Evolutionary conservation across 2,329 filamentous ascomycete genomes (phyloP).

Genomic region (Didymosphaeria variabile): DNA sequence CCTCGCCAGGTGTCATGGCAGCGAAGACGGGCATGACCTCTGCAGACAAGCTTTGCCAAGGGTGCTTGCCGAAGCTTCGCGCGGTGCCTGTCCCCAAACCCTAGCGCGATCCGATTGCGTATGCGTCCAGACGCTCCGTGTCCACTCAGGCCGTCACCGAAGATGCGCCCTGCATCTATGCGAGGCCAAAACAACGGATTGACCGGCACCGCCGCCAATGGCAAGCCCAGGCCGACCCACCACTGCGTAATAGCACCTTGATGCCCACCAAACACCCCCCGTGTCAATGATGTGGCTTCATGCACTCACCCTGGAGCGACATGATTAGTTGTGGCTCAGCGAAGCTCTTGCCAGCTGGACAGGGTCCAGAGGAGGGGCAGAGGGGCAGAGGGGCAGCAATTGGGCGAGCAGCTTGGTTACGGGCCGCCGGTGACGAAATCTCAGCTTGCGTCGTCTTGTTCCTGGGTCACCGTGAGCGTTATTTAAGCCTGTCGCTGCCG

Average conservation of each 20-base stretch:
- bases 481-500: background rate
- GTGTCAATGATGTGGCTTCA: constrained; percentile 19
- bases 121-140: constrained; percentile 27
- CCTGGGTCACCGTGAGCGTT: background rate
- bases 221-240: background rate
- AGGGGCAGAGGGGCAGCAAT: constrained; percentile 28
- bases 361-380: constrained; percentile 31
- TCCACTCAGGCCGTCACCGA: constrained; percentile 6
- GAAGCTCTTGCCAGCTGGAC: constrained; percentile 29
- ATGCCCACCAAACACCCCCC: constrained; percentile 9
- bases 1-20: background rate
- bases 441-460: background rate
- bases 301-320: background rate
- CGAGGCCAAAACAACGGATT: background rate
- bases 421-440: constrained; percentile 18
- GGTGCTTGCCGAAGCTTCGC: constrained; percentile 32
- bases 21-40: background rate
- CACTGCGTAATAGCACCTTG: constrained; percentile 26
- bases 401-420: constrained; percentile 7
- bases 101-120: constrained; percentile 32
- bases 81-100: too few relatives aligned
- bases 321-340: constrained; percentile 11
- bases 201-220: constrained; percentile 27
- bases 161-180: constrained; percentile 5
- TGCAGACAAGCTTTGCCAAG: constrained; percentile 42